A percentile compares a stretch with the other conserved stretches of the same genome.
phyloP scores from a whole-genome alignment of 805 yeast species.

The Debaryomyces tyrocola region DNA sequence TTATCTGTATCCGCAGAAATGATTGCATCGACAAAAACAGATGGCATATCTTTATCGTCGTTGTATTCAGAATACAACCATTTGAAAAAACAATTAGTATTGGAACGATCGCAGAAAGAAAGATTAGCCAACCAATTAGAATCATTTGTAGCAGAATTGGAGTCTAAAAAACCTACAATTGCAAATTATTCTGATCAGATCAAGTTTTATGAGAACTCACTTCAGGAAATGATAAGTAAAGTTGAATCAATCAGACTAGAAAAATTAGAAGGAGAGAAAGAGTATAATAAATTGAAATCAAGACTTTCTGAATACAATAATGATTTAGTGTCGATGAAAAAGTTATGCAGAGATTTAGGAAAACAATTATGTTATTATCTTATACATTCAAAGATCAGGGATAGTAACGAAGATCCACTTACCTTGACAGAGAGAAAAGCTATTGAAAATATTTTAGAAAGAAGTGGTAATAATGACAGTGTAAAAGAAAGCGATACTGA shows the following conservation, averaged over 20 bases:
- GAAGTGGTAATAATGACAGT: slow-evolving; percentile 28
- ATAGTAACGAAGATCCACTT: slow-evolving; percentile 58
- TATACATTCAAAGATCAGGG: slow-evolving; percentile 61
- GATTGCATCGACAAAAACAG: slow-evolving; percentile 43
- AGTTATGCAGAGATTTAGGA: slow-evolving; percentile 70
- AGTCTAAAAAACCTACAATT: slow-evolving; percentile 73
- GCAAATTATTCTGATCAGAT: slow-evolving; percentile 60
- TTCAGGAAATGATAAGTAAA: slow-evolving; percentile 50
- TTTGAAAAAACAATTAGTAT: slow-evolving; percentile 62
- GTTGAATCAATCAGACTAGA: slow-evolving; percentile 56
- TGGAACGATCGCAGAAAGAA: slow-evolving; percentile 71
- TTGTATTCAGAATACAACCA: slow-evolving; percentile 63
- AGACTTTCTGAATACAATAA: slow-evolving; percentile 43
- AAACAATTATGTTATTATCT: slow-evolving; percentile 78
- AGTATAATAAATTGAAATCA: slow-evolving; percentile 31
- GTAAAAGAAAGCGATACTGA: slow-evolving; percentile 65
- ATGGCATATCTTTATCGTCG: slow-evolving; percentile 63
- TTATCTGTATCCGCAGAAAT: slow-evolving; percentile 58
- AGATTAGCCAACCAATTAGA: slow-evolving; percentile 70
- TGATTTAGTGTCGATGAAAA: slow-evolving; percentile 50
- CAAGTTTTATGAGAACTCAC: slow-evolving; percentile 55
- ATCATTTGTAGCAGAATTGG: slow-evolving; percentile 71
- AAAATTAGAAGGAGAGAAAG: slow-evolving; percentile 43
- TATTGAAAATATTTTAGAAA: slow-evolving; percentile 53
- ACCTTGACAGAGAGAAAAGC: slow-evolving; percentile 64